A percentile compares a stretch with the other conserved stretches of the same genome.
Conservation (phyloP, 805 yeast species). For the Pichia gijzeniarum region DNA sequence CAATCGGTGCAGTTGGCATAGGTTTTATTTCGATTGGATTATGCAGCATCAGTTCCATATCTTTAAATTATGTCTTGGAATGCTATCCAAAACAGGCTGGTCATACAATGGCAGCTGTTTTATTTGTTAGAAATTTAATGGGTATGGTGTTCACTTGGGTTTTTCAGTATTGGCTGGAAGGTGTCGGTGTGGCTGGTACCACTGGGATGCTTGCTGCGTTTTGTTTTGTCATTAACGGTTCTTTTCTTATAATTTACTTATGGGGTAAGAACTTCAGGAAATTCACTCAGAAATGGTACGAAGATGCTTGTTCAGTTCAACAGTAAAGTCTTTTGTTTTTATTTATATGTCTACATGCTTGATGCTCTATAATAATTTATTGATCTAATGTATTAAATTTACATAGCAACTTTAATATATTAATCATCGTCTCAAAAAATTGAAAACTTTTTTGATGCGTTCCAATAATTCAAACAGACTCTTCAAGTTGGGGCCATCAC, state of each 20-base stretch:
- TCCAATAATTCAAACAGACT: no score
- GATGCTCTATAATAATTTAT: no score
- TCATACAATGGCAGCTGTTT: background rate
- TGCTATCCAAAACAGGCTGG: constrained; percentile 4
- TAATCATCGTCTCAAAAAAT: no score
- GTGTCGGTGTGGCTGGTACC: constrained; percentile 1
- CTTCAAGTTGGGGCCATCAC: no score
- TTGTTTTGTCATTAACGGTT: background rate
- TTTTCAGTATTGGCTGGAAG: constrained; percentile 6
- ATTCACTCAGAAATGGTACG: constrained; percentile 4
- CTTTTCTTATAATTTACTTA: background rate
- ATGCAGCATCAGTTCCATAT: background rate
- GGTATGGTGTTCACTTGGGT: constrained; percentile 5
- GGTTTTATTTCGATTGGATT: constrained; percentile 1
- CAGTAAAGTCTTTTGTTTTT: no score
- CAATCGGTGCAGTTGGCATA: constrained; percentile 6
- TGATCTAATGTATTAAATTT: no score
- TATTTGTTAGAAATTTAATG: constrained; percentile 4
- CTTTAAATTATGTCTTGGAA: constrained; percentile 1
- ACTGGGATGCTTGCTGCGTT: constrained; percentile 3
- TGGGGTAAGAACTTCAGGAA: constrained; percentile 6
- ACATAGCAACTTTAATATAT: no score
- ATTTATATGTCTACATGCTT: no score
- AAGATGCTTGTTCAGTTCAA: background rate
- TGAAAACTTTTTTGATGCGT: no score